Evolutionary conservation across 495 filamentous ascomycete species (phyloP), one percentile per base, ranked within the genome.

Genomic region (Podospora appendiculata): DNA sequence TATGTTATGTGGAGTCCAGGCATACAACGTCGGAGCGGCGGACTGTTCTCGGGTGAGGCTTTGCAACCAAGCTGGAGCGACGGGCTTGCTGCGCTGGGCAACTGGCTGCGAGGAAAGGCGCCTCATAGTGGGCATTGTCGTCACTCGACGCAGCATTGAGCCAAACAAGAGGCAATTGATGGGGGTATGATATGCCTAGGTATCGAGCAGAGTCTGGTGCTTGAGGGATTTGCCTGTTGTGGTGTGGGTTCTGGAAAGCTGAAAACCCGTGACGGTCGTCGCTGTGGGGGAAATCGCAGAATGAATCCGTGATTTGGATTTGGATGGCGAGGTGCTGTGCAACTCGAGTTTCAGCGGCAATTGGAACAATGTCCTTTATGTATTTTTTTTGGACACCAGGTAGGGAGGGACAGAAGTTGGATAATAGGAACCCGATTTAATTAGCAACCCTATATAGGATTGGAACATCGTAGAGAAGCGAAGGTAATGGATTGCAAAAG

Each of bases 1-100:
- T 8, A 69, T 32, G 25, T 69, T 62, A 5, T 53, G 47, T 13
- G 53, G 58, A 1, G 62, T 64, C 66, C 66, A 69, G 40, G 66
- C 62, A 51, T 64, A 69, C 14, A 69, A 40, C 46, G 45, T 61
- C 7, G 64, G 66, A 32, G 60, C 58, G 33, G 40, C 32, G 16
- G 47, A 39, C 3, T 11, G 17, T 13, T 14, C 39, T 32, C 41
- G 32, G 13, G 39, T 45, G 6, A 51, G 42, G 14, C 10, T 13
- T 42, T 51, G 50, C 25, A 51, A 41, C 50, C 50, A 51, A 44
- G 48, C 12, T 6, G 48, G 48, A 17, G 14, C 16, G 41, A 17
- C 11, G 4, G 13, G 12, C 14, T 18, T 14, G 25, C 25, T 25
- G 41, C 12, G 16, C 14, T 42, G 41, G 14, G 41, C 11, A 42